These are phyloP conservation scores for Seminavis robusta DNA, from an alignment of 108 stramenopile genomes.

Conservation along the genomic window DNA sequence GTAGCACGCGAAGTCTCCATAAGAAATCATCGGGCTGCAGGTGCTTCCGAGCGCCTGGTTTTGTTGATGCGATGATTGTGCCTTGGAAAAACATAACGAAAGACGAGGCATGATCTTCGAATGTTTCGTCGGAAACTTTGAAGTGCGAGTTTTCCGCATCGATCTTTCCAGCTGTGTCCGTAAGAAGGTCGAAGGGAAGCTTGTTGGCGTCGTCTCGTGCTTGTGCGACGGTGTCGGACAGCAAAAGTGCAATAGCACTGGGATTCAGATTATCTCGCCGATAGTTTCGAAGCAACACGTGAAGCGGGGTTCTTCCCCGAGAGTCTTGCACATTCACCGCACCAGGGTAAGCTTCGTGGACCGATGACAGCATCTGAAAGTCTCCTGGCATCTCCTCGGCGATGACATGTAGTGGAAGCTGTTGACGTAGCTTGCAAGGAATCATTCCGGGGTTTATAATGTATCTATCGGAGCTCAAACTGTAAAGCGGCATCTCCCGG, in stretches of 20 bases:
- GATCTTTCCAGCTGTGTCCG: slow-evolving; percentile 15
- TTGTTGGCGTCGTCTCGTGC: slow-evolving; percentile 26
- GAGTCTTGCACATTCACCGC: slow-evolving; percentile 35
- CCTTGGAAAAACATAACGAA: slow-evolving; percentile 32
- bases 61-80: too few species aligned
- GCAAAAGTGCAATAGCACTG: slow-evolving; percentile 21
- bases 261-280: slow-evolving; percentile 18
- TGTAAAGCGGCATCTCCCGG: slow-evolving; percentile 7
- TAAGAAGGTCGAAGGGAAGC: slow-evolving; percentile 29
- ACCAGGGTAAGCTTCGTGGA: slow-evolving; percentile 37
- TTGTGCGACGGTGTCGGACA: slow-evolving; percentile 22
- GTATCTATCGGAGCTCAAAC: not conserved
- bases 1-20: slow-evolving; percentile 14
- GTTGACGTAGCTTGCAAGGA: slow-evolving; percentile 5
- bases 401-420: slow-evolving; percentile 47
- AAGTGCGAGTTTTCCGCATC: too few species aligned
- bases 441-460: slow-evolving; percentile 28
- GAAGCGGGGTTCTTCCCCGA: slow-evolving; percentile 44
- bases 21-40: slow-evolving; percentile 13
- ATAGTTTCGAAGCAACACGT: slow-evolving; percentile 30
- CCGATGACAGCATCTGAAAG: slow-evolving; percentile 16
- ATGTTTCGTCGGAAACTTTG: not conserved
- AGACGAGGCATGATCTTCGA: too few species aligned
- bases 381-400: slow-evolving; percentile 33
- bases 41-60: too few species aligned